Evolutionary conservation across 805 yeast species (phyloP).

Genomic region (Lipomyces spencermartinsiae): DNA sequence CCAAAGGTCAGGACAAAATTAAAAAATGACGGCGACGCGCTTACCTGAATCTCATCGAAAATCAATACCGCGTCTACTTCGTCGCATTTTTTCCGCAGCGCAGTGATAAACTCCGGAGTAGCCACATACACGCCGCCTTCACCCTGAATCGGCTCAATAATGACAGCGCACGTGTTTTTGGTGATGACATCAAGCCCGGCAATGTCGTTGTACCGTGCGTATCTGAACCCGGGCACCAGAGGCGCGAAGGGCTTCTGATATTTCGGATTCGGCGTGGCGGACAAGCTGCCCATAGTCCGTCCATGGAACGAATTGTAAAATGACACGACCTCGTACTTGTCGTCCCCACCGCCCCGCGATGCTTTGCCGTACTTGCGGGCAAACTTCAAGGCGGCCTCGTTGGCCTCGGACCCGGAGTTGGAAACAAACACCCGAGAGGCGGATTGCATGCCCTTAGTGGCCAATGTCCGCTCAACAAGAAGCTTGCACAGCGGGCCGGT

Average conservation of each 20-base stretch:
- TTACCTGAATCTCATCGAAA: constrained; percentile 85
- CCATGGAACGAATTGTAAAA: constrained; percentile 94
- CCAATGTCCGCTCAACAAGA: constrained; percentile 70
- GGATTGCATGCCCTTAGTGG: constrained; percentile 77
- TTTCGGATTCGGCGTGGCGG: constrained; percentile 91
- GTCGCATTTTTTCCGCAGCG: constrained; percentile 69
- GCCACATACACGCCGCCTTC: constrained; percentile 92
- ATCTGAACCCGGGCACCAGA: constrained; percentile 83
- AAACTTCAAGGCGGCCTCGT: constrained; percentile 78
- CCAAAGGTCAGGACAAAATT: not conserved
- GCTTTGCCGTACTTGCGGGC: constrained; percentile 80
- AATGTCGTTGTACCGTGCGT: constrained; percentile 67
- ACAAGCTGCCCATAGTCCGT: constrained; percentile 88
- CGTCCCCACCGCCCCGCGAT: constrained; percentile 29
- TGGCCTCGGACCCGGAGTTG: constrained; percentile 81
- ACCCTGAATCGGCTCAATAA: constrained; percentile 97
- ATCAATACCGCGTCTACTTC: constrained; percentile 77
- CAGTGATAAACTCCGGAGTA: constrained; percentile 65
- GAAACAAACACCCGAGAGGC: constrained; percentile 74
- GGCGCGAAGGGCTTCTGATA: constrained; percentile 93
- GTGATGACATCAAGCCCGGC: constrained; percentile 64
- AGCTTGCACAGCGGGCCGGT: constrained; percentile 79
- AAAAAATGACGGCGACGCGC: not conserved
- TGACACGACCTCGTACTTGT: constrained; percentile 80
- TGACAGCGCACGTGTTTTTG: constrained; percentile 84